These are phyloP conservation scores for Leccinum arenicola DNA, from an alignment of 768 basidiomycete genomes.

Conservation along the genomic window DNA sequence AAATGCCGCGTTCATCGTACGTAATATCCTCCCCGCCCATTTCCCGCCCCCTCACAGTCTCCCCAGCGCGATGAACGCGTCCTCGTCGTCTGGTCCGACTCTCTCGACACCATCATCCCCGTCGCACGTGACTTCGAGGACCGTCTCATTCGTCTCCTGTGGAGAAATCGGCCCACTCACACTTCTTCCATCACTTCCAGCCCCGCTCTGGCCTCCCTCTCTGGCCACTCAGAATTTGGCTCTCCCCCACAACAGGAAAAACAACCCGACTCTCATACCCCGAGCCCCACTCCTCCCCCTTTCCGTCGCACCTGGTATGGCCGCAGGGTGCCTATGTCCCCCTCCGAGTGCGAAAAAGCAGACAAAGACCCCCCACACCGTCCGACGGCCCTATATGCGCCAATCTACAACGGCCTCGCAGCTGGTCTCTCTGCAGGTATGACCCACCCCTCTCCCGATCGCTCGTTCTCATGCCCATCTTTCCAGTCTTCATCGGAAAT, in stretches of 20 bases:
- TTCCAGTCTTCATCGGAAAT: constrained; percentile 60
- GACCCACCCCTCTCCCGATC: neutral
- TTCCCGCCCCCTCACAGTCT: neutral
- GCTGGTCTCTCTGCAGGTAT: constrained; percentile 26
- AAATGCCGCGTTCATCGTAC: constrained; percentile 66
- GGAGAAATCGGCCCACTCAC: constrained; percentile 38
- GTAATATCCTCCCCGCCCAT: constrained; percentile 25
- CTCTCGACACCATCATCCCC: constrained; percentile 69
- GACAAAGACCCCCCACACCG: constrained; percentile 14
- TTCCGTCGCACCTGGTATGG: constrained; percentile 62
- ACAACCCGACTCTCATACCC: constrained; percentile 11
- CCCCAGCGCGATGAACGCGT: constrained; percentile 76
- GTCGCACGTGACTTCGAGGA: constrained; percentile 51
- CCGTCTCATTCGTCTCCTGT: constrained; percentile 54
- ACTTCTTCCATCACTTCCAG: constrained; percentile 21
- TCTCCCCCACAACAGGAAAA: constrained; percentile 18
- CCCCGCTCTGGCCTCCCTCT: constrained; percentile 33
- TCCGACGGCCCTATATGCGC: constrained; percentile 23
- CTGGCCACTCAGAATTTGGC: constrained; percentile 36
- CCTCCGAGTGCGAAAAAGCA: constrained; percentile 30
- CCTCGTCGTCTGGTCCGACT: constrained; percentile 84
- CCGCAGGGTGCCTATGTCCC: constrained; percentile 42
- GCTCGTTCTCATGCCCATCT: neutral
- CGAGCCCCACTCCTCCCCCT: constrained; percentile 26
- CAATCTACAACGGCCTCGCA: constrained; percentile 27